These are phyloP conservation scores for Diaporthe vexans DNA, from an alignment of 2,329 filamentous ascomycete genomes.

Conservation along the genomic window DNA sequence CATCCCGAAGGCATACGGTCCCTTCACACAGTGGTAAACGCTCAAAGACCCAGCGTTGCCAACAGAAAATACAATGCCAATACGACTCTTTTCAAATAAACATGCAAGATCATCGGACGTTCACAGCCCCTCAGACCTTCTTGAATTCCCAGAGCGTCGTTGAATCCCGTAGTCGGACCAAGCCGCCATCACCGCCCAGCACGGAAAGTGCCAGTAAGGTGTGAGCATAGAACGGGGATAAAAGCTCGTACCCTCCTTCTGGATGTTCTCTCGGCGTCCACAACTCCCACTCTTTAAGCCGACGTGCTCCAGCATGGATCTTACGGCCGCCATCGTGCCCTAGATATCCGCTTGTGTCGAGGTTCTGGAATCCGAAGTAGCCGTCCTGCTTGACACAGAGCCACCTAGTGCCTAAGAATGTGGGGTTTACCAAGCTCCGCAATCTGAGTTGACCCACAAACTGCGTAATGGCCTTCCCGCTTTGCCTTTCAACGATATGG, in stretches of 20 bases:
- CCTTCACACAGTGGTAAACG: no score
- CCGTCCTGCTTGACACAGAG: neutral
- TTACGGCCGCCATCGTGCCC: neutral
- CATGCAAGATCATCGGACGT: no score
- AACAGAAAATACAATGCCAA: no score
- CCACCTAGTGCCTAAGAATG: neutral
- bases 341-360: neutral
- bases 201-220: neutral
- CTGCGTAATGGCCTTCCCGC: neutral
- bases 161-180: neutral
- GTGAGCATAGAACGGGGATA: neutral
- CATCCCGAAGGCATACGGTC: no score
- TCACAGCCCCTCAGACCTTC: neutral
- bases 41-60: no score
- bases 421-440: neutral
- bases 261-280: constrained; percentile 1
- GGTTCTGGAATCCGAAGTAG: neutral
- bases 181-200: neutral
- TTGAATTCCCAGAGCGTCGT: neutral
- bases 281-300: neutral
- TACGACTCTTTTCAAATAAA: no score
- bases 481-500: neutral
- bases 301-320: rapidly evolving
- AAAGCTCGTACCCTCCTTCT: neutral
- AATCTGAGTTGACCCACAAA: neutral